Percentiles rank a stretch among this genome's conserved stretches.
Evolutionary conservation across 306 rosid genomes (phyloP).

Genomic region (Fagus crenata): DNA sequence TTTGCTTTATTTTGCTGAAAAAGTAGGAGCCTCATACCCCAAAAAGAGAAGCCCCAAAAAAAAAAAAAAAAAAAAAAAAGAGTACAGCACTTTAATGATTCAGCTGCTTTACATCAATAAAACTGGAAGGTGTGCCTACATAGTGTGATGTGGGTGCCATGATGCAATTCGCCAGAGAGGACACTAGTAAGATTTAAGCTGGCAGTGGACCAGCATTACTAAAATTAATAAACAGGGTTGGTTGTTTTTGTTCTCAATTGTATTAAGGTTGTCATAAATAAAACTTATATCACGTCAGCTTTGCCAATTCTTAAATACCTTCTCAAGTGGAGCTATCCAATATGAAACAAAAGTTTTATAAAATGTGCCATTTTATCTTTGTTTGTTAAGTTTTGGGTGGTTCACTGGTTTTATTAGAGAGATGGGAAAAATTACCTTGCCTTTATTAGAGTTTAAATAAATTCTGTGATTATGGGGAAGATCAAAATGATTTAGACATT

Average conservation of each 20-base stretch:
- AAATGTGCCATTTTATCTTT: not conserved
- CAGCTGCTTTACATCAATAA: conserved; percentile 12
- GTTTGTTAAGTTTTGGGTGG: not conserved
- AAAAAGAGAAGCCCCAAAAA: not conserved
- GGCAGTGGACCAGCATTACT: not conserved
- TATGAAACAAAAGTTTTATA: not conserved
- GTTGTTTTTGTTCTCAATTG: not conserved
- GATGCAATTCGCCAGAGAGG: not conserved
- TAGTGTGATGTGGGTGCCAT: not conserved
- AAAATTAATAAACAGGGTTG: not conserved
- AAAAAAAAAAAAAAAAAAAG: not conserved
- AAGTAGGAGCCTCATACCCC: not conserved
- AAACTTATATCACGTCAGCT: not conserved
- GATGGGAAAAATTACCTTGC: too few species aligned
- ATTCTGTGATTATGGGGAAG: too few species aligned
- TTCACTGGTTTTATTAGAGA: too few species aligned
- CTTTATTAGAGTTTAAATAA: too few species aligned
- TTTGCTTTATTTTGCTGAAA: not conserved
- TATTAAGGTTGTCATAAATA: not conserved
- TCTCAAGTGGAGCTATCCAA: too few species aligned
- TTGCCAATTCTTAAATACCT: not conserved
- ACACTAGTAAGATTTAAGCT: not conserved
- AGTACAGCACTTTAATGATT: not conserved
- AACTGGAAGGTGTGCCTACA: conserved; percentile 10
- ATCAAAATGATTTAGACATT: too few species aligned